Percentiles rank a stretch among this genome's conserved stretches.
phyloP scores from a whole-genome alignment of 192 early-diverging fungal genomes.

The Thamnidium elegans region DNA sequence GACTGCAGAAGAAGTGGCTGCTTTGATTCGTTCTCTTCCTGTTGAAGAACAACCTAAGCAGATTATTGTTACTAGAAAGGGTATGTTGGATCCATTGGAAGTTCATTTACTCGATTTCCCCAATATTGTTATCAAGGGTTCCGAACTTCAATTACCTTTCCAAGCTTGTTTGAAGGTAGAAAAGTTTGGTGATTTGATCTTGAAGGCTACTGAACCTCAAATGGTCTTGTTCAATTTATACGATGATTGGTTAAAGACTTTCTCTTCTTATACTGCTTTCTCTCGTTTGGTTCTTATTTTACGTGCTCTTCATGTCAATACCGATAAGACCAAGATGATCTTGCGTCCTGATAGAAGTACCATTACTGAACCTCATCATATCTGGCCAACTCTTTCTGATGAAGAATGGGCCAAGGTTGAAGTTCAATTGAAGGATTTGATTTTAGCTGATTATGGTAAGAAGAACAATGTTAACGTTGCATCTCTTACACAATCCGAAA shows the following conservation, averaged over 20 bases:
- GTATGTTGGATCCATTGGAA: conserved; percentile 99
- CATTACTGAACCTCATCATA: conserved; percentile 92
- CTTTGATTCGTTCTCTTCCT: conserved; percentile 96
- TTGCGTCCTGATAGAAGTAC: conserved; percentile 92
- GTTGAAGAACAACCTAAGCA: conserved; percentile 99
- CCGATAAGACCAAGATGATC: conserved; percentile 96
- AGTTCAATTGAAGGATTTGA: conserved; percentile 92
- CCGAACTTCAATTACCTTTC: conserved; percentile 96
- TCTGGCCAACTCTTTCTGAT: conserved; percentile 96
- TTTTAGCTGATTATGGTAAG: conserved; percentile 97
- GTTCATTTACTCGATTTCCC: conserved; percentile 97
- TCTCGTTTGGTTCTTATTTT: conserved; percentile 95
- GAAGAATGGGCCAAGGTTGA: conserved; percentile 98
- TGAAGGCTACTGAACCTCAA: conserved; percentile 97
- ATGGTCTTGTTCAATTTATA: conserved; percentile 90
- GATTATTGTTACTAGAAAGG: conserved; percentile 98
- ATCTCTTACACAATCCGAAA: conserved; percentile 93
- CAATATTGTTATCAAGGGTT: conserved; percentile 98
- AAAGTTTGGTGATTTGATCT: conserved; percentile 97
- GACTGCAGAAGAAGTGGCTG: conserved; percentile 99
- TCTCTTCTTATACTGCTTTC: conserved; percentile 97
- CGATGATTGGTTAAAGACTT: conserved; percentile 95
- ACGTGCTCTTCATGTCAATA: conserved; percentile 96
- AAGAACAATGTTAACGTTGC: conserved; percentile 99
- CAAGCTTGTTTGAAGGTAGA: conserved; percentile 97